Base-by-base conservation (phyloP, 2,329 filamentous ascomycete genomes). In the Septoria petroselini region DNA sequence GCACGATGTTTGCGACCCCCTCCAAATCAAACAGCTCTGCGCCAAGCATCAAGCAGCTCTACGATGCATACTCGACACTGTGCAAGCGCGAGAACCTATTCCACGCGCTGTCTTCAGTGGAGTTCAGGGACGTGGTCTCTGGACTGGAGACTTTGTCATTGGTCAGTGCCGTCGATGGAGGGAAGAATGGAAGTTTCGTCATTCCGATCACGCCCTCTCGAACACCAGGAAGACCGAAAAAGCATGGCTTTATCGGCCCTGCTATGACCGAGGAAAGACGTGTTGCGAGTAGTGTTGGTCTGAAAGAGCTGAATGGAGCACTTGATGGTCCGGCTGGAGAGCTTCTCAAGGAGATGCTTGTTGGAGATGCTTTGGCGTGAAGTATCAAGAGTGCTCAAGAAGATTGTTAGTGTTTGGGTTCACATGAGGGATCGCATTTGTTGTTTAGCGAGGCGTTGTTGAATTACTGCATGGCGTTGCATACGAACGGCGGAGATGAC, bases 91-190 rank as follows among this genome's bases (percentile, higher is more conserved):
- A 97, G 62, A 87, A 90, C n/a, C 77, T 94, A 7, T 78, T 98
- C 2, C 90, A 95, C 59, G 88, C 91, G 1, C 79, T 98, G 2
- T 93, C 89, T 1, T 86, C 82, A 63, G 93, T 89, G 4, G 93
- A 98, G 68, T 98, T 98, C 69, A 83, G 90, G 50, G 93, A 98
- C 69, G 91, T 98, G 4, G 77, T 96, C 15, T 84, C 86, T 29
- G 94, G 88, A 60, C 71, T 98, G 44, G 93, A 98, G 73, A 93
- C 91, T 0, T 73, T 95, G 39, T 91, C 88, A 1, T 74, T 97
- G 17, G 78, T 96, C 4, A 77, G 85, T 67, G 70, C 84, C 71
- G 63, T 87, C 72, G 65, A 88, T 78, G 73, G 87, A 74, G 49
- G 49, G 17, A 88, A 80, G 73, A 85, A 74, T 41, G 86, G 81